A percentile compares a stretch with the other conserved stretches of the same genome.
These are phyloP conservation scores for Globisporangium canariense DNA, from an alignment of 352 stramenopile species.

Conservation along the genomic window DNA sequence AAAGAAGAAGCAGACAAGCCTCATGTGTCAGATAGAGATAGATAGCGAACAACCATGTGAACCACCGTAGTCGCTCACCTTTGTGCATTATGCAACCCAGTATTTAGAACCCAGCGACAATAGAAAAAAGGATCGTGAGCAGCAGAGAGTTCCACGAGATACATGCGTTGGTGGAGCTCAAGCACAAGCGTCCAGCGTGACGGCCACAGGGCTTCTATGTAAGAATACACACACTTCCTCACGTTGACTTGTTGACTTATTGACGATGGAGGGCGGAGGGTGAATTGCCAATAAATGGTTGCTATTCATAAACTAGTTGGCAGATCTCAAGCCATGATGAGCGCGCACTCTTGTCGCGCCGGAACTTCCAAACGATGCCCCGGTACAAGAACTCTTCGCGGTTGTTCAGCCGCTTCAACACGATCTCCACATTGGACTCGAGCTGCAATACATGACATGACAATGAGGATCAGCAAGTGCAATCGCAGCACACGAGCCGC, in stretches of 20 bases:
- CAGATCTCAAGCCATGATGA: constrained; percentile 75
- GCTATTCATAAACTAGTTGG: constrained; percentile 57
- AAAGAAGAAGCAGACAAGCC: constrained; percentile 2
- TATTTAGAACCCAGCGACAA: constrained; percentile 8
- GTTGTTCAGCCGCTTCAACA: constrained; percentile 62
- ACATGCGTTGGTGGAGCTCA: not conserved
- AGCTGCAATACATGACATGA: constrained; percentile 29
- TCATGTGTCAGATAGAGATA: constrained; percentile 10
- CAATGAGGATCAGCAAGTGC: not conserved
- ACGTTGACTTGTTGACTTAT: not conserved
- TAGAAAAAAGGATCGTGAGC: constrained; percentile 5
- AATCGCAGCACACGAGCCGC: not conserved
- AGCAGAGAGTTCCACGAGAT: not conserved
- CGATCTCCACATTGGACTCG: constrained; percentile 55
- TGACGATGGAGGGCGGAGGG: no score
- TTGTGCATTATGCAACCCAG: not conserved
- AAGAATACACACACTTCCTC: not conserved
- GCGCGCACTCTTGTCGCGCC: constrained; percentile 38
- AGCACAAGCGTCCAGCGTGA: not conserved
- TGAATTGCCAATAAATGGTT: not conserved
- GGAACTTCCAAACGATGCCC: constrained; percentile 57
- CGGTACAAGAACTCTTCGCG: constrained; percentile 69
- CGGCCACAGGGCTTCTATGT: not conserved
- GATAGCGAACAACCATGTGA: not conserved
- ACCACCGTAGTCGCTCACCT: not conserved